Evolutionary conservation across 1,284 basidiomycete species (phyloP), one percentile per base, ranked within the genome.

Genomic region (Gymnopus androsaceus): DNA sequence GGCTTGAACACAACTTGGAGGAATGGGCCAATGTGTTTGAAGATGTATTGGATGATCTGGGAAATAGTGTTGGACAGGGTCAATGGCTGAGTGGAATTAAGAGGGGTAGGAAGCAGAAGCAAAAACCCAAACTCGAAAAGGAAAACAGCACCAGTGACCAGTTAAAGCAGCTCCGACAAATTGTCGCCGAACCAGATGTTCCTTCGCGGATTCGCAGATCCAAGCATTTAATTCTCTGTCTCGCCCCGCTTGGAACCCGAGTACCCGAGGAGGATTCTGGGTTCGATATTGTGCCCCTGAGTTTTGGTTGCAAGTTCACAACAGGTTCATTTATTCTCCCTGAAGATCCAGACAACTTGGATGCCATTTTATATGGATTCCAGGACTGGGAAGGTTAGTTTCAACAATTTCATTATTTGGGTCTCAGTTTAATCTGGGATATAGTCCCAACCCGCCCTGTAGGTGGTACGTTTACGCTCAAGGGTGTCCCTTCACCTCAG

Each of bases 401-500:
- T 30, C 21, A 27, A 14, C 44, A n/a, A 49, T 17, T 58, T 53
- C 27, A 14, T 12, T 53, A 11, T 30, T 44, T 38, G 9, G 23
- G 42, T 27, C 31, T 49, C 53, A 64, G 54, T 25, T 28, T 21
- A 49, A 48, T 21, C 15, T 54, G 30, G 48, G 25, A 58, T 30
- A 58, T 59, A 55, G 55, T 67, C 38, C 58, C 44, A 54, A 51
- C 74, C 0, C 72, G 71, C 33, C 64, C 84, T 23, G 75, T 87
- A 8, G 85, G 85, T 1, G 85, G 85, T 0, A 84, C 80, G 2
- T 87, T 88, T 63, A 67, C 70, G 0, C 74, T 88, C 56, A 74
- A 71, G 56, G 82, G 79, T 4, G 61, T 78, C 12, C 67, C 66
- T 17, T 78, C 80, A 1, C 62, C 69, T 0, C 47, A 66, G 3